Percentiles rank a stretch among this genome's conserved stretches.
Evolutionary conservation across 2,329 filamentous ascomycete genomes (phyloP).

Genomic region (Aspergillus phoenicis): DNA sequence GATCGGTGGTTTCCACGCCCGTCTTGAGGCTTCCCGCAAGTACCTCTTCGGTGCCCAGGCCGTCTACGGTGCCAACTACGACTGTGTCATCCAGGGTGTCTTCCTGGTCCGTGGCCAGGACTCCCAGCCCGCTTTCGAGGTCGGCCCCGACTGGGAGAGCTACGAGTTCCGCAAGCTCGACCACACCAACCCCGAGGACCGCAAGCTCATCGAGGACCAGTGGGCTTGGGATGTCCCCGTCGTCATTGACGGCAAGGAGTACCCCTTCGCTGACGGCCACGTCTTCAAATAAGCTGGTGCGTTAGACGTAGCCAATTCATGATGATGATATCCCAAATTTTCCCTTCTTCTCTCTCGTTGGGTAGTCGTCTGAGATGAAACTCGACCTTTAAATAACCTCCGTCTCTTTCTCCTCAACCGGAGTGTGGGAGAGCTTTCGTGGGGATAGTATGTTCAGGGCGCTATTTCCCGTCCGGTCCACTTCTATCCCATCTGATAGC

Average conservation of each 20-base stretch:
- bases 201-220: constrained; percentile 78
- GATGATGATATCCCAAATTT: constrained; percentile 23
- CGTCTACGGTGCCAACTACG: constrained; percentile 86
- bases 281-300: constrained; percentile 86
- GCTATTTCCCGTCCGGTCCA: not conserved
- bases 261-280: constrained; percentile 87
- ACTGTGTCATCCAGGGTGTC: constrained; percentile 88
- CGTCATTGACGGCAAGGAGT: constrained; percentile 80
- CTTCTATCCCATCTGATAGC: not conserved
- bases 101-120: constrained; percentile 96
- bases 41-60: constrained; percentile 90
- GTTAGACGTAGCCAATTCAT: constrained; percentile 19
- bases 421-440: not conserved
- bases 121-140: constrained; percentile 82
- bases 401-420: not conserved
- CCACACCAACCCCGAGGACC: constrained; percentile 79
- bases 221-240: constrained; percentile 93
- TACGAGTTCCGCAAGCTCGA: constrained; percentile 98
- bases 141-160: constrained; percentile 95
- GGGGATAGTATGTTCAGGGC: not conserved
- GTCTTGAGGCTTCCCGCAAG: constrained; percentile 97
- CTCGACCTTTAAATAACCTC: constrained; percentile 7
- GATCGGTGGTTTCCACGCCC: constrained; percentile 95
- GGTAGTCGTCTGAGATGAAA: constrained; percentile 15
- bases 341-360: constrained; percentile 10